Conservation (phyloP, 768 basidiomycete species). For the Russula griseocarnosa region DNA sequence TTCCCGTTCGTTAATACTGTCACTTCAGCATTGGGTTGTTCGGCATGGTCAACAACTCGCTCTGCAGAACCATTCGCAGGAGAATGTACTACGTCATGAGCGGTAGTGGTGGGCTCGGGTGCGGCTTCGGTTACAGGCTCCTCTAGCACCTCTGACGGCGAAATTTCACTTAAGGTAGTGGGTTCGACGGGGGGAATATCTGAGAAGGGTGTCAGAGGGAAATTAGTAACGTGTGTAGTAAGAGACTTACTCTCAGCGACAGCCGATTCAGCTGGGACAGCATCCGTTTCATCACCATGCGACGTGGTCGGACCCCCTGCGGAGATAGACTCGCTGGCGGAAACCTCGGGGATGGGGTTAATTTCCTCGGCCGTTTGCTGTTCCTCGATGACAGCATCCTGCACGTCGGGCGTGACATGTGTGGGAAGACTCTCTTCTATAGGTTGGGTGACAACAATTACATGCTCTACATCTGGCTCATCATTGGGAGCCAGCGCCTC, state of each 20-base stretch:
- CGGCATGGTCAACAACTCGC: not conserved
- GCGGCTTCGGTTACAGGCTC: not conserved
- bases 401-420: not conserved
- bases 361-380: not conserved
- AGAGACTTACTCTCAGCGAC: conserved; percentile 12
- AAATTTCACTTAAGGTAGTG: not conserved
- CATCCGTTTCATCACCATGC: not conserved
- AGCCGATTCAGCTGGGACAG: not conserved
- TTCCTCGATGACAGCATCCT: conserved; percentile 13
- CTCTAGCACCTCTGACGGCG: not conserved
- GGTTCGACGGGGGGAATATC: conserved; percentile 3
- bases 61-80: not conserved
- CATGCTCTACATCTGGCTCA: conserved; percentile 4
- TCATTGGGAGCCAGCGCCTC: conserved; percentile 2
- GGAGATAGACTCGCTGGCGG: not conserved
- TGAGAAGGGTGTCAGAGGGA: conserved; percentile 6
- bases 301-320: not conserved
- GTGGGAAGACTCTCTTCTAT: not conserved
- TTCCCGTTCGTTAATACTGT: not conserved
- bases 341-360: not conserved
- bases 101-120: not conserved
- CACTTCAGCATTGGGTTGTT: not conserved
- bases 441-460: not conserved
- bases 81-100: not conserved
- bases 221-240: not conserved